These are phyloP conservation scores for Xerocomellus amylosporus DNA, from an alignment of 768 basidiomycete genomes.

Conservation along the genomic window DNA sequence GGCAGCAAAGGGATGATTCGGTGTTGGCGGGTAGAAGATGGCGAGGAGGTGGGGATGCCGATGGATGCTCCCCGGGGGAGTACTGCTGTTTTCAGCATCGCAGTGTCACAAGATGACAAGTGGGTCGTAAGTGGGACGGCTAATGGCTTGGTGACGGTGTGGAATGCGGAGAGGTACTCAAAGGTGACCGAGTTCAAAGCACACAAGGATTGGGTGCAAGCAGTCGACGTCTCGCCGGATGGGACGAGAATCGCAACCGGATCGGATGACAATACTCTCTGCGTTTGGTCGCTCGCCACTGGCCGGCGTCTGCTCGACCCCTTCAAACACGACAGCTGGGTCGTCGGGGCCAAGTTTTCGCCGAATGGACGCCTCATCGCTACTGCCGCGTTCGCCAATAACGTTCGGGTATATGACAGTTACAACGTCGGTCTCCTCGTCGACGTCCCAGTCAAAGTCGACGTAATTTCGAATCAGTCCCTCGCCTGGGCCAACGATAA, in stretches of 20 bases:
- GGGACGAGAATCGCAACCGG: neutral
- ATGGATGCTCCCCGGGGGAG: neutral
- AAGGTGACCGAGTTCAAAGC: neutral
- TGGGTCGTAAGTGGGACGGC: neutral
- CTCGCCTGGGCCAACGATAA: neutral
- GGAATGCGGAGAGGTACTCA: neutral
- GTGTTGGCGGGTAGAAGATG: neutral
- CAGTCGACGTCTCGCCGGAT: conserved; percentile 4
- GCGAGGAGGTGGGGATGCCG: neutral
- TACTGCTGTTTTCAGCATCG: neutral
- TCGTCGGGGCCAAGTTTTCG: neutral
- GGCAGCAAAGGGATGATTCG: neutral
- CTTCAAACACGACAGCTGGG: neutral
- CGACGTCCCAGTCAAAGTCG: neutral
- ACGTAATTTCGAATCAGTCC: neutral
- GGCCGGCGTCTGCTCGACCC: neutral
- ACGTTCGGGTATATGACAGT: neutral
- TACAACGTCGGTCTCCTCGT: neutral
- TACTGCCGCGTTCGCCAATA: neutral
- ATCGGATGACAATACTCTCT: neutral
- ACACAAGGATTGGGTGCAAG: neutral
- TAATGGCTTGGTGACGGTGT: neutral
- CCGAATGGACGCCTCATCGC: neutral
- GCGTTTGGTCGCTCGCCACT: neutral
- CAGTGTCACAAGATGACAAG: neutral